Percentiles rank a stretch among this genome's conserved stretches.
These are phyloP conservation scores for Bipolaris bicolor DNA, from an alignment of 2,329 filamentous ascomycete genomes.

Conservation along the genomic window DNA sequence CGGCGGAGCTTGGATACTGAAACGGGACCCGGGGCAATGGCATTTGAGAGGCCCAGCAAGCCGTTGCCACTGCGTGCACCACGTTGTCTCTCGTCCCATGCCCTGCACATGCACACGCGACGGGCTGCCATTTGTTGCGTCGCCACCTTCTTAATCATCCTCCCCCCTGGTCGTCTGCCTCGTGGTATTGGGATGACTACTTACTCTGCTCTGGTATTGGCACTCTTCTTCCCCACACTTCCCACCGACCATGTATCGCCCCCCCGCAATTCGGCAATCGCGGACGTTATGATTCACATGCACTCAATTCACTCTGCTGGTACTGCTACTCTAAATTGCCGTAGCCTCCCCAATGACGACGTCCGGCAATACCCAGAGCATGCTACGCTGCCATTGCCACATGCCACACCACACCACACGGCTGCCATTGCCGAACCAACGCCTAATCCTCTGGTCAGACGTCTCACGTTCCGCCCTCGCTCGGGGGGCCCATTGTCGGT, in stretches of 20 bases:
- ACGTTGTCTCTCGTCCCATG: constrained; percentile 34
- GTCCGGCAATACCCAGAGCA: not conserved
- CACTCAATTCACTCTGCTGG: not conserved
- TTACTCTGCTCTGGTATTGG: no score
- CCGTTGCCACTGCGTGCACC: constrained; percentile 24
- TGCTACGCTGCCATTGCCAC: constrained; percentile 18
- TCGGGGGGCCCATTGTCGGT: constrained; percentile 32
- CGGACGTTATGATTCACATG: constrained; percentile 3
- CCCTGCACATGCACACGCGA: not conserved
- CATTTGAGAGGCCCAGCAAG: constrained; percentile 28
- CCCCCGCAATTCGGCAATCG: constrained; percentile 39
- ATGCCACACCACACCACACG: constrained; percentile 8
- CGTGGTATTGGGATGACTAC: constrained; percentile 9
- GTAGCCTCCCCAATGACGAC: constrained; percentile 3
- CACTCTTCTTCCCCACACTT: constrained; percentile 35
- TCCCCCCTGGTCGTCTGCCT: constrained; percentile 16
- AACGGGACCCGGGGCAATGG: constrained; percentile 32
- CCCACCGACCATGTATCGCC: constrained; percentile 24
- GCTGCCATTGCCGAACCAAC: constrained; percentile 19
- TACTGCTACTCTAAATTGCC: not conserved
- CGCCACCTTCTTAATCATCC: constrained; percentile 12
- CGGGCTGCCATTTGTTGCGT: constrained; percentile 15
- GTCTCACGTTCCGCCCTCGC: constrained; percentile 20
- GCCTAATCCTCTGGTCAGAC: constrained; percentile 17
- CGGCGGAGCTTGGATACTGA: constrained; percentile 39